Evolutionary conservation across 805 yeast genomes (phyloP).

Genomic region (Yarrowia keelungensis): DNA sequence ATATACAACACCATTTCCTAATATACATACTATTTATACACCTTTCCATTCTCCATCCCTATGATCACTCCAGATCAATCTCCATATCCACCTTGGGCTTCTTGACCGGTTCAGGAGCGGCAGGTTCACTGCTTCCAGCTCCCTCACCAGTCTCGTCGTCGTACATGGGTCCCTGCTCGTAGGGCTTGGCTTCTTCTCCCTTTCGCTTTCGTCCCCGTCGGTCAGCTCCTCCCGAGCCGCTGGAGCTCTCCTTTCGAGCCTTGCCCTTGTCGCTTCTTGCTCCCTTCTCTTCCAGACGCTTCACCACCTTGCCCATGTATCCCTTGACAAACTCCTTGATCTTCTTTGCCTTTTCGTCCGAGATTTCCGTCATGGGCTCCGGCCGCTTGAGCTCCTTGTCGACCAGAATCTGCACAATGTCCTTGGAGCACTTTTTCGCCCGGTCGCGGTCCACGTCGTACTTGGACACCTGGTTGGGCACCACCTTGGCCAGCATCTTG

Average conservation of each 20-base stretch:
- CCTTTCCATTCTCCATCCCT: neutral
- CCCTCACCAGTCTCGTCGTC: neutral
- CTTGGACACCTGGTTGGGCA: conserved; percentile 78
- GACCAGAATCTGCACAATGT: conserved; percentile 70
- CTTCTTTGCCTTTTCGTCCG: conserved; percentile 70
- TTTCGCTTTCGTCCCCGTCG: neutral
- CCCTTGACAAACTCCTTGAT: conserved; percentile 65
- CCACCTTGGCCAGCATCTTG: conserved; percentile 68
- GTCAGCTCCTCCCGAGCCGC: neutral
- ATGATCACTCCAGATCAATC: conserved; percentile 30
- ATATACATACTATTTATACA: conserved; percentile 26
- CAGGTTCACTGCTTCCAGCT: too few relatives aligned
- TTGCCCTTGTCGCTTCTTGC: neutral
- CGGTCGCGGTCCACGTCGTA: conserved; percentile 70
- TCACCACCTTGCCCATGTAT: conserved; percentile 45
- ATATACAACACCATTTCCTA: conserved; percentile 12
- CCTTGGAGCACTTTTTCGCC: conserved; percentile 78
- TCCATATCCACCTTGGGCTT: conserved; percentile 36
- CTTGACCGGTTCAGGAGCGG: conserved; percentile 5
- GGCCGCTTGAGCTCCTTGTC: conserved; percentile 65
- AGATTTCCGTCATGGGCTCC: conserved; percentile 61
- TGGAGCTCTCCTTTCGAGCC: neutral
- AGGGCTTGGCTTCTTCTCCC: neutral
- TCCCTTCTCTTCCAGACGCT: conserved; percentile 22
- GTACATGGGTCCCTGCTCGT: neutral